Conservation (phyloP, 441 rosid species). For the Syzygium syzygioides region DNA sequence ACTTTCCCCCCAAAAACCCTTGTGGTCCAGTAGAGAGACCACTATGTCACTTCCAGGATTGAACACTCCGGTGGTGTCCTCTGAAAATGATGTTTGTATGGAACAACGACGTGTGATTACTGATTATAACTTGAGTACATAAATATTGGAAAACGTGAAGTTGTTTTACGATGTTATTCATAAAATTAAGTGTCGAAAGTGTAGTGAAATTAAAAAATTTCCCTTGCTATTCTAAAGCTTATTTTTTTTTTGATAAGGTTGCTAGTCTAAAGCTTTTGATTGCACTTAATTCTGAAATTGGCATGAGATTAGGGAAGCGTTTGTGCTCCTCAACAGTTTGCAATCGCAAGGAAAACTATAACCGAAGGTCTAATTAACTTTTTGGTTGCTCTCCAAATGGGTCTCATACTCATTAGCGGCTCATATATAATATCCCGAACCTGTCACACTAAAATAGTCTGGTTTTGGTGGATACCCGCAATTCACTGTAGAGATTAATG, state of each 20-base stretch:
- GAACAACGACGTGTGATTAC: not conserved
- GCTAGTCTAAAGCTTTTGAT: not conserved
- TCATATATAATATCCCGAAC: not conserved
- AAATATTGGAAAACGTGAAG: not conserved
- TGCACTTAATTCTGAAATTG: not conserved
- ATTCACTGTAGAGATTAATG: not conserved
- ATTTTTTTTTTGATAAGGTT: no score
- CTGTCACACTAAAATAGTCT: not conserved
- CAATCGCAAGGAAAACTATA: not conserved
- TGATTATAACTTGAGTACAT: not conserved
- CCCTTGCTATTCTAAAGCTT: no score
- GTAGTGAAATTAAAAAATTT: not conserved
- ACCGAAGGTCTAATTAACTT: not conserved
- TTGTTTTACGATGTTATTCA: not conserved
- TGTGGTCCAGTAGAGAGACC: not conserved
- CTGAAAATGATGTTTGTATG: not conserved
- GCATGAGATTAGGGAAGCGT: not conserved
- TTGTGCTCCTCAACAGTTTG: not conserved
- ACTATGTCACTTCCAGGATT: not conserved
- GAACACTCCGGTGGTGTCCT: not conserved
- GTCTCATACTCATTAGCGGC: not conserved
- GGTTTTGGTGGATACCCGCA: not conserved
- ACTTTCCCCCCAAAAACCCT: not conserved
- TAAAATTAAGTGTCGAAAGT: not conserved
- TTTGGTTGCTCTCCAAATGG: not conserved